phyloP scores from a whole-genome alignment of 1,139 yeast species.

The Hemisphaericaspora lyxosophila region DNA sequence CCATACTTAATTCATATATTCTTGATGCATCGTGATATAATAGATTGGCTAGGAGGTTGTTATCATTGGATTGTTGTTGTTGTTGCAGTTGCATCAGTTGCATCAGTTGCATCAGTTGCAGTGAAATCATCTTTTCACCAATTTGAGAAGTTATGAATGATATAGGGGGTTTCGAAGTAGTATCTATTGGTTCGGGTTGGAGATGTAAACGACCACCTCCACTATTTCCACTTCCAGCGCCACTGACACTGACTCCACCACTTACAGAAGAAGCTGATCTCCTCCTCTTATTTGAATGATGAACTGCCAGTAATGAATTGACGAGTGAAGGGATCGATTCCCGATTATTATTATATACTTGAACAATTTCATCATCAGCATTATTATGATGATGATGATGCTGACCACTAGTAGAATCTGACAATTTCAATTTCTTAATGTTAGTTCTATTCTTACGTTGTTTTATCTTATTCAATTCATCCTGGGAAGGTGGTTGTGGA shows the following conservation, averaged over 20 bases:
- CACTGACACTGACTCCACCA: background rate
- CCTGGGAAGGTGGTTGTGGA: slow-evolving; percentile 46
- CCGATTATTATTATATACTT: slow-evolving; percentile 10
- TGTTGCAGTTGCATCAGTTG: background rate
- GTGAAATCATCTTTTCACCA: background rate
- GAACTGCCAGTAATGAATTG: slow-evolving; percentile 9
- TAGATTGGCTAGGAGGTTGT: slow-evolving; percentile 12
- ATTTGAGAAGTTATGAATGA: slow-evolving; percentile 5
- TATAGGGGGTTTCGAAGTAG: slow-evolving; percentile 4
- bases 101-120: background rate
- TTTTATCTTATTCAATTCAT: slow-evolving; percentile 24
- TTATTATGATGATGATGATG: too few species aligned
- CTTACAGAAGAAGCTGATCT: too few species aligned
- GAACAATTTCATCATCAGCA: slow-evolving; percentile 10
- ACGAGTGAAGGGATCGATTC: slow-evolving; percentile 13
- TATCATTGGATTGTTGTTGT: slow-evolving; percentile 3
- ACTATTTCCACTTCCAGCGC: background rate
- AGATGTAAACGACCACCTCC: slow-evolving; percentile 3
- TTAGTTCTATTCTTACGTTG: slow-evolving; percentile 24
- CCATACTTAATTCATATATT: slow-evolving; percentile 14
- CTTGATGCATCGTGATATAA: slow-evolving; percentile 12
- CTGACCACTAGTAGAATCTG: slow-evolving; percentile 1
- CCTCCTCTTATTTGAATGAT: too few species aligned
- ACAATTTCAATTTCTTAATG: slow-evolving; percentile 13
- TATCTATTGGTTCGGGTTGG: slow-evolving; percentile 7